Percentiles rank a stretch among this genome's conserved stretches.
These are phyloP conservation scores for Lobosporangium transversale DNA, from an alignment of 192 early-diverging fungal genomes.

Conservation along the genomic window DNA sequence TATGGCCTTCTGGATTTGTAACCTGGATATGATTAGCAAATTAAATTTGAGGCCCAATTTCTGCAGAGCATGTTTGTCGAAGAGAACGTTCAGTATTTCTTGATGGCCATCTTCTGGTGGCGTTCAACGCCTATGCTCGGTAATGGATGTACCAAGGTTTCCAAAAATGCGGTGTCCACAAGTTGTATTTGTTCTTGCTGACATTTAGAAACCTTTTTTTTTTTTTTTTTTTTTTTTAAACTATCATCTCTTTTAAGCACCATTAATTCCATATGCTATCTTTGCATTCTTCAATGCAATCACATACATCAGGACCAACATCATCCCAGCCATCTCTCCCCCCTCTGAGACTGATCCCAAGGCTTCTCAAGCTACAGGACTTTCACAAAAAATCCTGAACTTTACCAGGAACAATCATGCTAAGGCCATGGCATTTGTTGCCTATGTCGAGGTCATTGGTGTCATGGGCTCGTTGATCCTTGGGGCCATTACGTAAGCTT, in stretches of 20 bases:
- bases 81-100: constrained; percentile 82
- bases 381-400: constrained; percentile 61
- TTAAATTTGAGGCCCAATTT: constrained; percentile 68
- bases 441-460: constrained; percentile 74
- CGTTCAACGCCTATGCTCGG: constrained; percentile 74
- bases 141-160: constrained; percentile 35
- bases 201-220: not conserved
- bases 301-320: constrained; percentile 72
- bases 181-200: not conserved
- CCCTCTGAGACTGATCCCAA: constrained; percentile 16
- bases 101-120: constrained; percentile 77
- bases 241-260: constrained; percentile 59
- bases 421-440: constrained; percentile 68
- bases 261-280: constrained; percentile 77
- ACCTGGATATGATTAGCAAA: constrained; percentile 35
- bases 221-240: not conserved
- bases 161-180: not conserved
- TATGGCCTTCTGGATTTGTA: too few species aligned
- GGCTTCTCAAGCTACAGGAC: constrained; percentile 45
- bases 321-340: constrained; percentile 76
- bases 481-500: constrained; percentile 60
- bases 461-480: constrained; percentile 71
- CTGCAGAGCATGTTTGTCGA: constrained; percentile 70
- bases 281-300: constrained; percentile 83
- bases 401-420: constrained; percentile 71